Percentiles rank a stretch among this genome's conserved stretches.
phyloP scores from a whole-genome alignment of 2,329 filamentous ascomycete species.

The Erysiphe neolycopersici region DNA sequence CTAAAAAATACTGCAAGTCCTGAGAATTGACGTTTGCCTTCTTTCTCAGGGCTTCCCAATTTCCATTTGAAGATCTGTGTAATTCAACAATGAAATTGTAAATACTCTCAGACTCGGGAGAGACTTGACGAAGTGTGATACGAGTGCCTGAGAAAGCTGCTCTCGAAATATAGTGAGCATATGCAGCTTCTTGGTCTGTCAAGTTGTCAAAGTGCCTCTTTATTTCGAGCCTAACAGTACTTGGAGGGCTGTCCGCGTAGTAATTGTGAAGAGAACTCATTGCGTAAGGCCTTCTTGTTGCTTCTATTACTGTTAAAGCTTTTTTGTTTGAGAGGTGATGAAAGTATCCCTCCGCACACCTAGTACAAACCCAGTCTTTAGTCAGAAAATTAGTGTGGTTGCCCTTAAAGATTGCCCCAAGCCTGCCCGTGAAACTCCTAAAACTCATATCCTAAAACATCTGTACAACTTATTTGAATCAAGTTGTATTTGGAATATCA shows the following conservation, averaged over 20 bases:
- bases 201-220: constrained; percentile 75
- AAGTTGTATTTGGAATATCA: too few relatives aligned
- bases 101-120: constrained; percentile 55
- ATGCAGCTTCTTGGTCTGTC: constrained; percentile 53
- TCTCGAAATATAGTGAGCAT: constrained; percentile 62
- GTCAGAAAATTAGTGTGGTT: too few relatives aligned
- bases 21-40: constrained; percentile 16
- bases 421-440: too few relatives aligned
- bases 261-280: constrained; percentile 38
- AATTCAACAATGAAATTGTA: constrained; percentile 57
- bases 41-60: constrained; percentile 34
- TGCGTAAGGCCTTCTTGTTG: too few relatives aligned
- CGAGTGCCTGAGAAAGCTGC: constrained; percentile 53
- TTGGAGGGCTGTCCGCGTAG: constrained; percentile 72
- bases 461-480: too few relatives aligned
- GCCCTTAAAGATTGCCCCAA: too few relatives aligned
- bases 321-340: too few relatives aligned
- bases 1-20: constrained; percentile 40
- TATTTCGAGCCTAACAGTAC: constrained; percentile 66
- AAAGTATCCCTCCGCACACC: too few relatives aligned
- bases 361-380: too few relatives aligned
- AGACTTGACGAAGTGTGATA: constrained; percentile 56
- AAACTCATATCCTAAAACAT: too few relatives aligned
- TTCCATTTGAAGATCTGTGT: constrained; percentile 35
- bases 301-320: too few relatives aligned